Conservation (phyloP, 139 green algal genomes). For the Spirogloea muscicola region DNA sequence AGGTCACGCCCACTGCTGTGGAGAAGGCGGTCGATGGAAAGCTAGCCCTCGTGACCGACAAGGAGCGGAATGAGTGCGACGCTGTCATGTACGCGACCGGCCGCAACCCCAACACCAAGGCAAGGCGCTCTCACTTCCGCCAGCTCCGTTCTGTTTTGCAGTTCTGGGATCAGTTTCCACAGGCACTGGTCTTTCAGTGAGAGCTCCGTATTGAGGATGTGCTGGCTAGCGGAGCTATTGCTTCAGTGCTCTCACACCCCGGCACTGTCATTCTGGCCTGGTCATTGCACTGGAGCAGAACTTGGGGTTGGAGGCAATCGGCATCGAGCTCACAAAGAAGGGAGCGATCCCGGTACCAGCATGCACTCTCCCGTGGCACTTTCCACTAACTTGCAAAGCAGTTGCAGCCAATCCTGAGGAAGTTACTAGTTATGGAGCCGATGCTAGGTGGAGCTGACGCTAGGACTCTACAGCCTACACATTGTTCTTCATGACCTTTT, state of each 20-base stretch:
- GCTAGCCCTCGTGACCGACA: conserved; percentile 39
- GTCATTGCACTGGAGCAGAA: conserved; percentile 14
- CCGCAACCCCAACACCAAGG: conserved; percentile 69
- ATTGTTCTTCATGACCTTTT: neutral
- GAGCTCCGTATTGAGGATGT: neutral
- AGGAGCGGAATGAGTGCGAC: conserved; percentile 53
- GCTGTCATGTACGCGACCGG: conserved; percentile 84
- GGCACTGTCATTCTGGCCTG: neutral
- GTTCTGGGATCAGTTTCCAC: too few relatives aligned
- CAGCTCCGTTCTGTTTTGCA: too few relatives aligned
- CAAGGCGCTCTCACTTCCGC: conserved; percentile 1
- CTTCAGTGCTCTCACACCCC: too few relatives aligned
- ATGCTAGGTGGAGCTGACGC: too few relatives aligned
- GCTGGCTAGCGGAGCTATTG: too few relatives aligned
- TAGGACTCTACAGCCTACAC: too few relatives aligned
- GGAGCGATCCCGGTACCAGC: conserved; percentile 65
- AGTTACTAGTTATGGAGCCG: too few relatives aligned
- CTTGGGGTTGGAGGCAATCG: conserved; percentile 50
- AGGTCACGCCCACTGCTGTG: conserved; percentile 26
- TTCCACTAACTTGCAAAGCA: too few relatives aligned
- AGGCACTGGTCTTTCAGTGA: too few relatives aligned
- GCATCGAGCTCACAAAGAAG: conserved; percentile 52
- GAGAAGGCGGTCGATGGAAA: conserved; percentile 41
- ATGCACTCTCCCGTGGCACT: too few relatives aligned
- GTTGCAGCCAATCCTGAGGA: too few relatives aligned